Evolutionary conservation across 129 eudicot species (phyloP), one percentile per base, ranked within the genome.

Genomic region (Oenanthe sinensis): DNA sequence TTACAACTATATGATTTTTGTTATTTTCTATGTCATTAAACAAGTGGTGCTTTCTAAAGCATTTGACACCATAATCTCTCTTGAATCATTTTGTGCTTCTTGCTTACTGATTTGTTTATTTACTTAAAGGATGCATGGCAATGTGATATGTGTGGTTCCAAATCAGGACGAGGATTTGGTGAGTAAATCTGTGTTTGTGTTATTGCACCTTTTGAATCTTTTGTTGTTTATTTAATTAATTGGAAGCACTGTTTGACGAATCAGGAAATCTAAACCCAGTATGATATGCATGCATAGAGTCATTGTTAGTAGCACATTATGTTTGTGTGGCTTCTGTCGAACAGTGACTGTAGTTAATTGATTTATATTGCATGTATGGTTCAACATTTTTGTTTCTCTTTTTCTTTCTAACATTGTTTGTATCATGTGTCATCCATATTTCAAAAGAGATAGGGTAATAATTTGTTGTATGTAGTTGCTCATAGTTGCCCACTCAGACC

Each of bases 81-180:
- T 60, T 28, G 33, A 60, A 24, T 60, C 33, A 60, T 60, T 42
- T 73, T 4, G 33, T 43, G 76, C 49, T 12, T 42, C 39, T 42
- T n/a, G 19, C 37, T 73, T 4, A 73, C 76, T 73, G 11, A 44
- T 43, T 71, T 44, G 68, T 73, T 15, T 73, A n/a, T 73, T 73
- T 44, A 48, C 24, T 80, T 63, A 81, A 71, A 96, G 99, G 97
- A 92, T 86, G 96, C 97, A 46, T 96, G 99, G 99, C 97, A 96
- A 79, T 96, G 99, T 89, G 97, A 92, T 62, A 89, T 96, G 75
- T 96, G 99, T 89, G 97, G 99, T 72, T 88, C 97, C 55, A 90
- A 90, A 88, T 96, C 99, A 75, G 99, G 99, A 81, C 85, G 97
- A 82, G 99, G 99, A 50, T 96, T 92, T 74, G 99, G 99, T 96